Base-by-base conservation (phyloP, 345 rosid genomes). In the Kandelia obovata region DNA sequence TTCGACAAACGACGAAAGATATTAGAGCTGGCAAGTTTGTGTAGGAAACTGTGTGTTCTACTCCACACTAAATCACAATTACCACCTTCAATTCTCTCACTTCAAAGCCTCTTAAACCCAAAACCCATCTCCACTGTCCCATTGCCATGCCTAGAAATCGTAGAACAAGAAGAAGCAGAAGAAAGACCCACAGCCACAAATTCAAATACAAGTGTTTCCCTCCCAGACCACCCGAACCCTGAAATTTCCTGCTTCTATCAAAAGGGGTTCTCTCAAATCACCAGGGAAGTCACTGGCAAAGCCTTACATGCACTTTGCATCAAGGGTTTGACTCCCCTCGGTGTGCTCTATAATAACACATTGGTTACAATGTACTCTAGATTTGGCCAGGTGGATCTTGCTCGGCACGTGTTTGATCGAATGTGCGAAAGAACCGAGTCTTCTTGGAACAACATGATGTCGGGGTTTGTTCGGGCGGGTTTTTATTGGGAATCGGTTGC, bases 391-490 rank as follows among this genome's bases (percentile, higher is more conserved):
- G 16, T 80, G 1, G 76, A 37, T 51, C 53, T 26, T 39, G 91
- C 97, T 30, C 86, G 86, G 53, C 66, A 85, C 73, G 80, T 91
- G 92, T 91, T 93, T 72, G 98, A 87, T 77, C 62, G 70, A 79
- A 89, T 85, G 96, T 56, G 69, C 62, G 83, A 82, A 26, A 88
- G 83, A 79, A 89, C 85, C 49, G 87, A 82, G 59, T 82, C 88
- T 73, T 86, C 98, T 53, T 93, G 98, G 97, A 93, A 91, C 78
- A 89, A 86, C 34, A 73, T 88, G 87, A 79, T 89, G 80, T 86
- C 96, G 11, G 94, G 92, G 9, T 62, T 85, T 72, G 92, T 89
- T 60, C 86, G 84, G 17, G 80, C 73, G 49, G 83, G 90, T 17
- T 62, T 70, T 55, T 85, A 84, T 72, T 16, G 71, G 25, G 82